Base-by-base conservation (phyloP, 768 basidiomycete species). In the Psilocybe subaeruginosa region DNA sequence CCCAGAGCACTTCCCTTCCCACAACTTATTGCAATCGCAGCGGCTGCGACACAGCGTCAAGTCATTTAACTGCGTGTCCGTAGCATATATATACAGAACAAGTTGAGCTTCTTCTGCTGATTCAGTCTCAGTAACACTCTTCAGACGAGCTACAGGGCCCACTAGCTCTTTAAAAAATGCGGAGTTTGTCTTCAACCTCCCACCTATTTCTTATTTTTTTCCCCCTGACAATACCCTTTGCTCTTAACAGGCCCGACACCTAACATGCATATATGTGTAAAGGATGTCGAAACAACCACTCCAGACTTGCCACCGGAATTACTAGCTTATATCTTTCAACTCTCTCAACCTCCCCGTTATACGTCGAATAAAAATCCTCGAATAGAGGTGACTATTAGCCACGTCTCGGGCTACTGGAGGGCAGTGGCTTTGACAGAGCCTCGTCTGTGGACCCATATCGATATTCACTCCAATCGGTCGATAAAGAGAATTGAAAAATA, bases 331-430 rank as follows among this genome's bases (percentile, higher is more conserved):
- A 73, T 78, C 9, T 71, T 77, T 55, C 27, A 55, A 2, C 66
- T 67, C 27, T 61, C 71, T 7, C 64, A 64, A 47, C 68, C 73
- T 17, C 61, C 54, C 14, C 65, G 58, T 12, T 71, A 68, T 19
- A 58, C 65, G 14, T 62, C 64, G 43, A 67, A 68, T 43, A 60
- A 52, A 53, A 12, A 5, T 0, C 56, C 75, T 29, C 74, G 75
- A 39, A 71, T 70, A 27, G 77, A 78, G 62, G 75, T 83, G n/a
- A 19, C 67, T 11, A 59, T 79, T 14, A 77, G 77, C 41, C 80
- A 82, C 58, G 79, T 83, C 43, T 82, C 75, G n/a, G 58, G 58
- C 16, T 70, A 68, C 51, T 83, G 81, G 80, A 74, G 82, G 49
- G 67, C 66, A 3, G 64, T 76, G 14, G 78, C 77, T 0, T 55